Base-by-base conservation (phyloP, 129 eudicot species). In the Pulicaria dysenterica region DNA sequence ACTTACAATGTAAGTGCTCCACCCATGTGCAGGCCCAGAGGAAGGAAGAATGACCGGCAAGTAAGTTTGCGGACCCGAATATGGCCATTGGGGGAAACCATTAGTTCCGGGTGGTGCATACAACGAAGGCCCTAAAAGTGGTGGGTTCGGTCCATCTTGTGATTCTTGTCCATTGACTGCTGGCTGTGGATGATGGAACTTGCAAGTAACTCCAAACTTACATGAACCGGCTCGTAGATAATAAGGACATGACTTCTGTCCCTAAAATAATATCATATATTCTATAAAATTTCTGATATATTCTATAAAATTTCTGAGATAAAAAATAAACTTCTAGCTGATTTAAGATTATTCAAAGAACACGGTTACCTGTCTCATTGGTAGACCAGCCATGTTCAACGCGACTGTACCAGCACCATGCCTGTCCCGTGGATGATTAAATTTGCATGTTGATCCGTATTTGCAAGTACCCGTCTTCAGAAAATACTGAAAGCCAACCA, bases 391-490 rank as follows among this genome's bases (percentile, higher is more conserved):
- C 16, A 14, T 51, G 79, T 91, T 91, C 76, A 88, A 45, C 43
- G 73, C 5, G 47, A 81, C 61, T 11, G 79, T 83, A 51, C 70
- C 77, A 24, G 76, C 81, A 58, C 71, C 78, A 70, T 58, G 82
- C 68, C 88, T 77, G 57, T 89, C 86, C 61, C 38, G 71, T 5
- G 96, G 96, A 79, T 92, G 98, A 87, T 87, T 82, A 63, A 86
- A 89, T 82, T 83, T 92, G 83, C 96, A 92, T 2, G 88, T 55
- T 17, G 94, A 73, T 73, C 95, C 96, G 72, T 81, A 92, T 75
- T 87, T 89, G 86, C 96, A 92, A 42, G 81, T 78, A 34, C 98
- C 91, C 60, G 96, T 92, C 85, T 85, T 92, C 12, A 87, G 55
- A 82, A 78, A 92, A 70, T 83, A 82, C 96, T 85, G 89, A 78